Percentiles rank a stretch among this genome's conserved stretches.
Conservation (phyloP, 2,329 filamentous ascomycete species). For the Chrysosphaeria jannelii region DNA sequence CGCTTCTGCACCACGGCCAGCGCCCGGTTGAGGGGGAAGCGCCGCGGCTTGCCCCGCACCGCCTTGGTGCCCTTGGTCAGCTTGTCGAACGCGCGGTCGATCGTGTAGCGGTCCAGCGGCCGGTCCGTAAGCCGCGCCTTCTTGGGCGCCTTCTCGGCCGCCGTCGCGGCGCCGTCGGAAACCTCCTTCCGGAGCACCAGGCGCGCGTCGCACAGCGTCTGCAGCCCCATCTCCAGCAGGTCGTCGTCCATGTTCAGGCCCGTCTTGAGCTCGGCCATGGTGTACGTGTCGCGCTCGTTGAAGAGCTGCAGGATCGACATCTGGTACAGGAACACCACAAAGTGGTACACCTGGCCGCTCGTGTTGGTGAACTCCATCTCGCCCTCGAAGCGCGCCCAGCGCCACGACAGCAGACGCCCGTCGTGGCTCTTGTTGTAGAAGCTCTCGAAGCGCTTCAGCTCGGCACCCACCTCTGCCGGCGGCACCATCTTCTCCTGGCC, state of each 20-base stretch:
- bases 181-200: too few species aligned
- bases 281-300: conserved; percentile 65
- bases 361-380: conserved; percentile 76
- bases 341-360: conserved; percentile 75
- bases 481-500: conserved; percentile 67
- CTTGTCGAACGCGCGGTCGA: too few species aligned
- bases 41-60: conserved; percentile 97
- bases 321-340: conserved; percentile 92
- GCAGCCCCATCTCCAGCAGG: conserved; percentile 59
- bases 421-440: conserved; percentile 96
- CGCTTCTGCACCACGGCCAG: conserved; percentile 92
- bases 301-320: conserved; percentile 90
- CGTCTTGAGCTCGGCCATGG: conserved; percentile 64
- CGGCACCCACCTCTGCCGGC: conserved; percentile 55
- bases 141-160: too few species aligned
- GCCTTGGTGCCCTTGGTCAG: too few species aligned
- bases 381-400: conserved; percentile 96
- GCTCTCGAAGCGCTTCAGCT: conserved; percentile 63
- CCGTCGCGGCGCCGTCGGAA: too few species aligned
- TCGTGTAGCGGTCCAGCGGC: too few species aligned
- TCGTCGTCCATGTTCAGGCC: conserved; percentile 56
- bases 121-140: too few species aligned
- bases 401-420: conserved; percentile 84
- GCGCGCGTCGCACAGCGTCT: conserved; percentile 72
- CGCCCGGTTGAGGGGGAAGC: conserved; percentile 81